Base-by-base conservation (phyloP, 139 green algal species). In the Nannochloris sp. region DNA sequence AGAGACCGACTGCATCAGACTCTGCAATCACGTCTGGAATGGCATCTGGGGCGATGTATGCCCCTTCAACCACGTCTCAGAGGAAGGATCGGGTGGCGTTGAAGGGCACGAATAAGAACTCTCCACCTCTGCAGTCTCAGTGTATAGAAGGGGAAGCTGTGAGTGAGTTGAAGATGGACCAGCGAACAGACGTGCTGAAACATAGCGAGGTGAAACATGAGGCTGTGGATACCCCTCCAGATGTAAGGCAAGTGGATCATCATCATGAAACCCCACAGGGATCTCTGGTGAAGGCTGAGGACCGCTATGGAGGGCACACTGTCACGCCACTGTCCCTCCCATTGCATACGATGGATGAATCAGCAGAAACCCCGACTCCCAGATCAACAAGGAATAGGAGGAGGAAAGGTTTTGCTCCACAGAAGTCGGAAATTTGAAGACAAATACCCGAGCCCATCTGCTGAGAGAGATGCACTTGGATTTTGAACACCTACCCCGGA, bases 381-480 rank as follows among this genome's bases (percentile, higher is more conserved):
- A 19, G 46, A 53, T 53, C 46, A 19, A 25, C 46, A 53, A 53
- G n/a, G 15, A 53, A 53, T 53, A 53, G 46, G 46, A 53, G 34
- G 34, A 40, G 46, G 46, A 53, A 53, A 53, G 46, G 46, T 53
- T 25, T 53, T 12, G n/a, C 1, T 7, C 46, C 46, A 21, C 16
- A 21, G n/a, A 53, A 53, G 46, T 25, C 46, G 3, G 19, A 64
- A 14, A 29, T 64, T 50, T 53, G 46, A 53, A 21, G 16, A 59
- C 21, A 53, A 53, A 21, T n/a, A 18, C 15, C 44, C 4, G 16
- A 50, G 16, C 44, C 15, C 3, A 1, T 21, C 46, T 21, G 16
- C 46, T 21, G 4, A 53, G 46, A 19, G 46, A 21, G n/a, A 25
- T 50, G 14, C 44, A 50, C 15, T 50, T 21, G 46, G n/a, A 40